phyloP scores from a whole-genome alignment of 352 stramenopile species.

The Phytophthora capsici region DNA sequence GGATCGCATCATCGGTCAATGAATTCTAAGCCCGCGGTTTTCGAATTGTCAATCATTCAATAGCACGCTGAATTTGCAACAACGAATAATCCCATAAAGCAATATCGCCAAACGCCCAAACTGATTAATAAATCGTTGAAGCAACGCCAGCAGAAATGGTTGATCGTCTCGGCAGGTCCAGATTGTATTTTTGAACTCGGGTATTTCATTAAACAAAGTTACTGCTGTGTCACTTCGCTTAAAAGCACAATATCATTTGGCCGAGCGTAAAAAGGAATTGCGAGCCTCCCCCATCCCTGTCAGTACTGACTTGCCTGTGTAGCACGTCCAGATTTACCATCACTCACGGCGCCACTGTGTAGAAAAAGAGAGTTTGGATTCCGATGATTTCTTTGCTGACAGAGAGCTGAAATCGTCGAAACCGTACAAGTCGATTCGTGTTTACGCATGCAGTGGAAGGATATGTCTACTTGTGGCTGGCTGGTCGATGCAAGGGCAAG shows the following conservation, averaged over 20 bases:
- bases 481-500: background rate
- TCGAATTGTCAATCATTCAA: background rate
- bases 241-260: background rate
- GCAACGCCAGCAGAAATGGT: background rate
- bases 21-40: constrained; percentile 1
- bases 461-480: background rate
- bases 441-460: constrained; percentile 2
- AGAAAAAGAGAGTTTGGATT: background rate
- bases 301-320: background rate
- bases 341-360: background rate
- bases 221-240: background rate
- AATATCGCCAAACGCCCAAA: constrained; percentile 3
- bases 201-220: background rate
- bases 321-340: background rate
- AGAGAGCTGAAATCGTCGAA: background rate
- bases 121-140: background rate
- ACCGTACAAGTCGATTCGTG: background rate
- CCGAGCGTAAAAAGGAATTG: background rate
- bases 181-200: background rate
- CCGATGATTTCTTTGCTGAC: background rate
- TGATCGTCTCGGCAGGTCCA: background rate
- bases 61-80: background rate
- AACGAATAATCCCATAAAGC: background rate
- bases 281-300: background rate
- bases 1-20: background rate